These are phyloP conservation scores for Aegilops umbellulata DNA, from an alignment of 176 grass and related monocot genomes.

Conservation along the genomic window DNA sequence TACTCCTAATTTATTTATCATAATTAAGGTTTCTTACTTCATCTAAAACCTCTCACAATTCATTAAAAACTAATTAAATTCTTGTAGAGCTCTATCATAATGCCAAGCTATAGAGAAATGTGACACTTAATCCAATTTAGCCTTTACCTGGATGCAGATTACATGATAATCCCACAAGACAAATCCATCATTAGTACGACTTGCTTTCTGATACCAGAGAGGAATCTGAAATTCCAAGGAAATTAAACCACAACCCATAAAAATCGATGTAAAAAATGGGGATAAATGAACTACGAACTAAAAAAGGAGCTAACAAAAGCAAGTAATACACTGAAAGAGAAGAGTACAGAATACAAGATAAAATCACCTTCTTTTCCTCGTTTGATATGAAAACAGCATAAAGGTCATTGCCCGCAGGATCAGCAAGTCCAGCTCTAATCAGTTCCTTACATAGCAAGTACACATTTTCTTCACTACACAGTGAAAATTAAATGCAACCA, in stretches of 20 bases:
- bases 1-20: neutral
- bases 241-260: neutral
- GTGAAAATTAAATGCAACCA: conserved; percentile 13
- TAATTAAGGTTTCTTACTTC: neutral
- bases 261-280: neutral
- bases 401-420: conserved; percentile 55
- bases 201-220: conserved; percentile 89
- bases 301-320: conserved; percentile 8
- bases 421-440: conserved; percentile 49
- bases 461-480: conserved; percentile 85
- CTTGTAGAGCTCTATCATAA: neutral
- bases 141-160: conserved; percentile 80
- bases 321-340: neutral
- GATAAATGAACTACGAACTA: neutral
- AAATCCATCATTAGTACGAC: conserved; percentile 53
- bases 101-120: conserved; percentile 12
- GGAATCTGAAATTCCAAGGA: conserved; percentile 52
- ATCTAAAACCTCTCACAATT: neutral
- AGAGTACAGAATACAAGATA: neutral
- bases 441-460: conserved; percentile 84
- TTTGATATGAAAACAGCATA: conserved; percentile 92
- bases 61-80: neutral
- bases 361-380: conserved; percentile 58
- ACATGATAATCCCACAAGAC: conserved; percentile 96
- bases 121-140: neutral